Base-by-base conservation (phyloP, 305 asterid genomes). In the Plantago coronopus region DNA sequence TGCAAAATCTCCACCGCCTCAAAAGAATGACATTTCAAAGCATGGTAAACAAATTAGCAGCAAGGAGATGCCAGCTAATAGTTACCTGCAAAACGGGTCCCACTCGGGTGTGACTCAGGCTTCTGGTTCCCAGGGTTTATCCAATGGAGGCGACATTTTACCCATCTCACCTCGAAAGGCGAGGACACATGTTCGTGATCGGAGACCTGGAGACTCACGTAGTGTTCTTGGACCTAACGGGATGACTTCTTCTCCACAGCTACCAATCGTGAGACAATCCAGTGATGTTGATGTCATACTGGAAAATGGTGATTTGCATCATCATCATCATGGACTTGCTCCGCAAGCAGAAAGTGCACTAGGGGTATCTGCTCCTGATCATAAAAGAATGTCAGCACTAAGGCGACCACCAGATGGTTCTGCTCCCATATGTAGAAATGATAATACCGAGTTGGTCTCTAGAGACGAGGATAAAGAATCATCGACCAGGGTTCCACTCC, bases 151-250 rank as follows among this genome's bases (percentile, higher is more conserved):
- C 25, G 95, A 79, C 65, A 66, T 86, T 47, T 79, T 83, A 63
- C 91, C 95, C 15, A 57, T 72, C 69, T 91, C 94, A 9, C 95
- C 97, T 17, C 82, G 87, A 62, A 91, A 86, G 83, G 82, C 82
- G 57, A 81, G 97, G 61, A 80, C 95, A 0, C 70, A 46, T 29
- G n/a, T 46, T 57, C 95, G 84, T 45, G 88, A 86, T 54, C 79
- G 88, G 40, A 81, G 83, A 70, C 27, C 70, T 27, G 83, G 79
- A 48, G 88, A 77, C 12, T 49, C 85, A 50, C 82, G 83, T n/a
- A 79, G 93, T 65, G 83, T 83, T 8, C 87, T 85, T 57, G 86
- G 94, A 22, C 72, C 76, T 54, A 84, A 81, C 59, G 91, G 80
- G 72, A 82, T 80, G 74, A 65, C 79, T 50, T 73, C 48, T 44